A percentile compares a stretch with the other conserved stretches of the same genome.
These are phyloP conservation scores for Cochliopodium minus DNA, from an alignment of 208 protist genomes.

Conservation along the genomic window DNA sequence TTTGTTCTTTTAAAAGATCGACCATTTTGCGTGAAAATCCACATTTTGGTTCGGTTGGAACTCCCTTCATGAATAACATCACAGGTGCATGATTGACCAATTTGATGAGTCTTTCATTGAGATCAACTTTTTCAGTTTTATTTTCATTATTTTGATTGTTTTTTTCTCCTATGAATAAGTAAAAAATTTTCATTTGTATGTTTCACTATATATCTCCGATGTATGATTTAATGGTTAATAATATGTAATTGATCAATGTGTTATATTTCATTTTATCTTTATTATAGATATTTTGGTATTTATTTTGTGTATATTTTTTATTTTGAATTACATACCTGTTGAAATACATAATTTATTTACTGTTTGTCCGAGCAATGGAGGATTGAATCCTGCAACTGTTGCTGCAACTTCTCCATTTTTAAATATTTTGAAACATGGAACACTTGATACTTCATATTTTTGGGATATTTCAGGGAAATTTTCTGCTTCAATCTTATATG, in stretches of 20 bases:
- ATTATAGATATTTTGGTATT: too few relatives aligned
- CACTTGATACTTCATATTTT: slow-evolving; percentile 18
- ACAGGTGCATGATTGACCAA: slow-evolving; percentile 22
- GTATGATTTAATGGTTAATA: too few relatives aligned
- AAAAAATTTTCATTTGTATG: not conserved
- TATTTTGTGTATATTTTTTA: too few relatives aligned
- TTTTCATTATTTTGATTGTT: not conserved
- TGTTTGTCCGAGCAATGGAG: not conserved
- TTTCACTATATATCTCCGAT: too few relatives aligned
- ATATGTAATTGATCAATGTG: too few relatives aligned
- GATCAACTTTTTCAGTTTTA: slow-evolving; percentile 10
- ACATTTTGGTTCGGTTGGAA: slow-evolving; percentile 17
- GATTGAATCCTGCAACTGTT: slow-evolving; percentile 12
- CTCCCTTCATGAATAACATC: slow-evolving; percentile 32
- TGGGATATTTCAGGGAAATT: slow-evolving; percentile 16
- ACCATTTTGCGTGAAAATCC: slow-evolving; percentile 21
- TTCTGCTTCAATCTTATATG: slow-evolving; percentile 19
- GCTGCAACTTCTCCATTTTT: too few relatives aligned
- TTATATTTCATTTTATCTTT: too few relatives aligned
- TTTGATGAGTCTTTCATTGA: slow-evolving; percentile 13
- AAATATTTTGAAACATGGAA: slow-evolving; percentile 23
- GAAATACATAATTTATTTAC: not conserved
- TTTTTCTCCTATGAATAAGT: not conserved
- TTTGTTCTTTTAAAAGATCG: slow-evolving; percentile 13
- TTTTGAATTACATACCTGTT: too few relatives aligned